Base-by-base conservation (phyloP, 163 green algal species). In the Prototheca wickerhamii region DNA sequence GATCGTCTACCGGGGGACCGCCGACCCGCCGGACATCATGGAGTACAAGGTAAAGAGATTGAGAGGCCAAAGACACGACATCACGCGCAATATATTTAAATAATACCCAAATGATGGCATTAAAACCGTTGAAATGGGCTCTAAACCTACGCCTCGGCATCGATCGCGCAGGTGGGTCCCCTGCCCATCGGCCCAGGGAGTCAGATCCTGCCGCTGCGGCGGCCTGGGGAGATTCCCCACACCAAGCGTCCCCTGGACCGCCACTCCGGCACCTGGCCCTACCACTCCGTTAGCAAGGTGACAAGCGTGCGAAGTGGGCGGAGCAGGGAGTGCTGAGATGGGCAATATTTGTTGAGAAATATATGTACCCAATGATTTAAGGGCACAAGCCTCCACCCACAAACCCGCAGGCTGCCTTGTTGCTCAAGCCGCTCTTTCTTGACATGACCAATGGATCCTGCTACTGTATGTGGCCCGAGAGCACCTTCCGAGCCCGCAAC, bases 181-280 rank as follows among this genome's bases (percentile, higher is more conserved):
- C 44, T 81, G 15, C 69, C 66, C 0, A 28, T 72, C n/a, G 6
- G 23, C 4, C 3, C 29, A n/a, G 43, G 44, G 2, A 21, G 31
- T 15, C 28, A n/a, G 20, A 58, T 68, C 40, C 4, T 61, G 12
- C 28, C 43, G 21, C 69, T 77, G 32, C 32, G 58, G 33, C 12
- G 2, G 21, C 55, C 70, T 60, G 74, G 74, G 10, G 33, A 75
- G 37, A 75, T 81, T 31, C 69, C 69, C 30, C 77, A 50, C 26
- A 29, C 29, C 33, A 81, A 81, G 56, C 52, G 60, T 17, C 69
- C 74, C 4, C 4, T 35, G 12, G 58, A 63, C 58, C 25, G 4
- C 25, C 10, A 31, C 23, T 40, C 58, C 10, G 25, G n/a, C 23
- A n/a, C 6, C 8, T 64, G 58, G 58, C 4, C 21, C 8, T 8